Base-by-base conservation (phyloP, 441 rosid genomes). In the Mallotus japonicus region DNA sequence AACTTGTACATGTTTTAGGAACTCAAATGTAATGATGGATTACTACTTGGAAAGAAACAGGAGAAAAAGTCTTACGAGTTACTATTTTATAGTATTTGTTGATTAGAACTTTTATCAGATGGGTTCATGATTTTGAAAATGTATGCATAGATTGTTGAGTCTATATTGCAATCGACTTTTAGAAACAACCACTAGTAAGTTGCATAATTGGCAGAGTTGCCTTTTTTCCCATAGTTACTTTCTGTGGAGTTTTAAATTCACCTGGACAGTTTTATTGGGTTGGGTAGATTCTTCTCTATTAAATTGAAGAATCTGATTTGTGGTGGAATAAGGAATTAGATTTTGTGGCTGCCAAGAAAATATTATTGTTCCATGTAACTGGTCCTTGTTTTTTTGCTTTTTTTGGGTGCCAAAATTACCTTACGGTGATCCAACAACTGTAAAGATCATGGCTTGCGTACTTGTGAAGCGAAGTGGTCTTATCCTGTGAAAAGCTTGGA, bases 401-500 rank as follows among this genome's bases (percentile, higher is more conserved):
- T 28, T 28, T 28, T 0, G 32, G 73, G 64, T 9, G 65, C 54
- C 12, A 58, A n/a, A 12, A 22, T 58, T 19, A 46, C 63, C 24
- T 14, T 24, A 20, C 19, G 2, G n/a, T 17, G 14, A 34, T 24
- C 44, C 57, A 44, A 42, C 76, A 28, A 6, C 73, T 70, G 58
- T 37, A 70, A 65, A 56, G 70, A 28, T 32, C 57, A 42, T 55
- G n/a, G 3, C 50, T 19, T n/a, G 62, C 60, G 70, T 72, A 11
- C 44, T 20, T 53, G 55, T 54, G 24, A 72, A 72, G 70, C 65
- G 65, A 64, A 50, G 37, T 22, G 46, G 67, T 40, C 53, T 37
- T 56, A 65, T 63, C 69, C 15, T 64, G 63, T 40, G 51, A 55
- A 55, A 19, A 14, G 69, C 44, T 17, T 65, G 10, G n/a, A 70